Conservation (phyloP, 768 basidiomycete genomes). For the Xerocomellus chrysenteron region DNA sequence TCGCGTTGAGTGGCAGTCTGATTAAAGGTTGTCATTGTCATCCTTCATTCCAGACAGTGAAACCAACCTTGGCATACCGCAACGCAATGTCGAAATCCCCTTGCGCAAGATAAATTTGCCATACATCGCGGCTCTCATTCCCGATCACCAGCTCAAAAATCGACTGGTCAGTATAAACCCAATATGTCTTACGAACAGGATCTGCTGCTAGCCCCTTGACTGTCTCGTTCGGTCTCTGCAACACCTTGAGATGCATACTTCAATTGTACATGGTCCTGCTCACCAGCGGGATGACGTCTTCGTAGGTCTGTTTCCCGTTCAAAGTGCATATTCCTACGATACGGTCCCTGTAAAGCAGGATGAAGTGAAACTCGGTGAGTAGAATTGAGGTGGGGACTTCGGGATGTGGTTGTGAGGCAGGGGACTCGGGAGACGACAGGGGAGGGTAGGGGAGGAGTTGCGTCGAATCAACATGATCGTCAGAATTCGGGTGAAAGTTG, state of each 20-base stretch:
- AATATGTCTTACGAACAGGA: conserved; percentile 85
- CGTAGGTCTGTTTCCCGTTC: conserved; percentile 79
- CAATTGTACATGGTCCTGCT: conserved; percentile 22
- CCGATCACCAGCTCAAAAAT: conserved; percentile 83
- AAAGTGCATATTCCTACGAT: conserved; percentile 76
- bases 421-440: conserved; percentile 28
- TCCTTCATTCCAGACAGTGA: not conserved
- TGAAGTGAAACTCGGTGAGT: conserved; percentile 90
- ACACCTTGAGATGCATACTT: conserved; percentile 4
- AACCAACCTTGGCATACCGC: conserved; percentile 73
- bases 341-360: conserved; percentile 79
- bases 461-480: conserved; percentile 75
- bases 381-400: conserved; percentile 72
- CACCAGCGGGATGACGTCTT: conserved; percentile 81
- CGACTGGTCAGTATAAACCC: conserved; percentile 88
- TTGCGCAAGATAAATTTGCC: conserved; percentile 85
- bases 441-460: conserved; percentile 78
- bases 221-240: conserved; percentile 71
- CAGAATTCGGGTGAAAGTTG: conserved; percentile 64
- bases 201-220: conserved; percentile 80
- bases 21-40: conserved; percentile 1
- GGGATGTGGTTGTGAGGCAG: conserved; percentile 14
- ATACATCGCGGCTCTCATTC: conserved; percentile 93
- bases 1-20: conserved; percentile 90
- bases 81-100: conserved; percentile 77